A percentile compares a stretch with the other conserved stretches of the same genome.
Evolutionary conservation across 495 filamentous ascomycete species (phyloP).

Genomic region (Evansstolkia leycettana): DNA sequence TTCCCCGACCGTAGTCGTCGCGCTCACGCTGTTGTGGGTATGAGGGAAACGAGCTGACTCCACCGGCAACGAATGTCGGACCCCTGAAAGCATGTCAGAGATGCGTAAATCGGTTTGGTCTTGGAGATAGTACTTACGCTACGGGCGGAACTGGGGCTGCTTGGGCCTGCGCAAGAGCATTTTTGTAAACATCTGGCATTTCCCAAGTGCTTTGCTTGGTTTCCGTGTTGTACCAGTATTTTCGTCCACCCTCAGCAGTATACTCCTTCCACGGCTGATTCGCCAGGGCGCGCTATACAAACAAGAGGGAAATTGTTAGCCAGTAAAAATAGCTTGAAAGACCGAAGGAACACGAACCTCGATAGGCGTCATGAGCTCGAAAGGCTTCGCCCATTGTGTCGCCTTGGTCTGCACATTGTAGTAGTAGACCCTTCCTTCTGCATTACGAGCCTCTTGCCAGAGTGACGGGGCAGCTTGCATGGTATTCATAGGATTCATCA

Average conservation of each 20-base stretch:
- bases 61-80: slow-evolving; percentile 57
- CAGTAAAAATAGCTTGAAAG: too few relatives aligned
- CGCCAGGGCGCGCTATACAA: slow-evolving; percentile 64
- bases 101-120: neutral
- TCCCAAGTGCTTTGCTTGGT: slow-evolving; percentile 91
- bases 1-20: slow-evolving; percentile 46
- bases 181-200: slow-evolving; percentile 76
- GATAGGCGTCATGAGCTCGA: slow-evolving; percentile 73
- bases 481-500: slow-evolving; percentile 54
- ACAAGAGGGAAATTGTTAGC: slow-evolving; percentile 2
- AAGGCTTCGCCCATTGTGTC: slow-evolving; percentile 90
- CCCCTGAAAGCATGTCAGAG: slow-evolving; percentile 33
- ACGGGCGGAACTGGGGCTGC: slow-evolving; percentile 33
- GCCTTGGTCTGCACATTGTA: slow-evolving; percentile 78
- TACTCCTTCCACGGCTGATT: slow-evolving; percentile 92
- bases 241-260: slow-evolving; percentile 68
- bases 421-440: slow-evolving; percentile 85
- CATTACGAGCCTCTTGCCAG: slow-evolving; percentile 77
- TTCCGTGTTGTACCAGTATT: slow-evolving; percentile 91
- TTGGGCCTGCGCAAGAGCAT: slow-evolving; percentile 48
- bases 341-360: slow-evolving; percentile 60
- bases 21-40: slow-evolving; percentile 35
- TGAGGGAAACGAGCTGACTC: slow-evolving; percentile 41
- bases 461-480: slow-evolving; percentile 39
- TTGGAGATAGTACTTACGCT: slow-evolving; percentile 40